These are phyloP conservation scores for Myriosclerotinia scirpicola DNA, from an alignment of 2,329 filamentous ascomycete genomes.

Conservation along the genomic window DNA sequence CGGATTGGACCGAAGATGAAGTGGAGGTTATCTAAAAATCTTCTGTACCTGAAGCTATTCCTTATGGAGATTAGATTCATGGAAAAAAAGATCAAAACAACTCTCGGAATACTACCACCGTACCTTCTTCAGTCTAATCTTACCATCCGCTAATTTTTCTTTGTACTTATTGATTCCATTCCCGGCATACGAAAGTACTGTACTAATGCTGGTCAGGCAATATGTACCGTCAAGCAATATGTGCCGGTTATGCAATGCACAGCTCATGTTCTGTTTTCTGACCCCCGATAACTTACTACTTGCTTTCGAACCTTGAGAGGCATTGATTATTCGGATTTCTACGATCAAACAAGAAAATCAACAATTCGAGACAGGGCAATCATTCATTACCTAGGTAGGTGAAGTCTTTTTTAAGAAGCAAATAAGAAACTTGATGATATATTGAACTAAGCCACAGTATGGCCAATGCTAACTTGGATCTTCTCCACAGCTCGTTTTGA, in stretches of 20 bases:
- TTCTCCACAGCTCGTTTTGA: slow-evolving; percentile 14
- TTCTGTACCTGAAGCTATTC: slow-evolving; percentile 22
- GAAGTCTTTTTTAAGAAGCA: background rate
- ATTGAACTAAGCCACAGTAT: background rate
- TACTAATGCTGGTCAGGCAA: slow-evolving; percentile 15
- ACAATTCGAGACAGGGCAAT: background rate
- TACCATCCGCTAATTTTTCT: slow-evolving; percentile 4
- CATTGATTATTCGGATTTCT: background rate
- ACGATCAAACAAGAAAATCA: background rate
- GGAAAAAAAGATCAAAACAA: background rate
- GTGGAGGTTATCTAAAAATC: background rate
- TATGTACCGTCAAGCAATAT: slow-evolving; percentile 16
- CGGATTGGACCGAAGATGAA: slow-evolving; percentile 19
- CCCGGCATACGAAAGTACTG: slow-evolving; percentile 9
- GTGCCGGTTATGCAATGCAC: slow-evolving; percentile 16
- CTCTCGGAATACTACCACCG: slow-evolving; percentile 1
- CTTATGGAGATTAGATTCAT: slow-evolving; percentile 7
- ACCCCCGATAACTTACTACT: background rate
- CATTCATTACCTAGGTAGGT: background rate
- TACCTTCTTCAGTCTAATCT: slow-evolving; percentile 9
- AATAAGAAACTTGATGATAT: slow-evolving; percentile 6
- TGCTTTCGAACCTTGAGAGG: background rate
- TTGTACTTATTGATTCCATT: background rate
- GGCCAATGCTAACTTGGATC: background rate
- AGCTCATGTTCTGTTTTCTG: slow-evolving; percentile 7